These are phyloP conservation scores for Trebouxiophyceae sp. DNA, from an alignment of 163 green algal species.

Conservation along the genomic window DNA sequence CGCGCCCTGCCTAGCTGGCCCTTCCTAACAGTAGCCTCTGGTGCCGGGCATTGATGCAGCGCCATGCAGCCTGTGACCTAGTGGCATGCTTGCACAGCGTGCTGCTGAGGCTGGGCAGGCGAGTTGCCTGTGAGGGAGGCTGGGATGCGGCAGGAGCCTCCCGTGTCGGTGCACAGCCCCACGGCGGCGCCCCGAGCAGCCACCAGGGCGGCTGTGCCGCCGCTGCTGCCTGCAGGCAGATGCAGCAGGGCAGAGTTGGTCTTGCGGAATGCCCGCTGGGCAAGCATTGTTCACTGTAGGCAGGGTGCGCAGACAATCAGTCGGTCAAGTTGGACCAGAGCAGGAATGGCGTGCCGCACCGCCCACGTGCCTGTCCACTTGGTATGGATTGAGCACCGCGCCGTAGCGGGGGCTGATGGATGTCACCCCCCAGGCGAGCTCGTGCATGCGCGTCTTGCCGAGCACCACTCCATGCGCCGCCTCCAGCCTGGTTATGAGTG, in stretches of 20 bases:
- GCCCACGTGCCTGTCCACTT: slow-evolving; percentile 8
- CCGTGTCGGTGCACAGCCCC: slow-evolving; percentile 21
- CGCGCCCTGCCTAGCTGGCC: neutral
- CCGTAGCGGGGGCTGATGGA: slow-evolving; percentile 18
- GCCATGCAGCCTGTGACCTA: too few relatives aligned
- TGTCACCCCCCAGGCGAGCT: slow-evolving; percentile 14
- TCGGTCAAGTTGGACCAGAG: too few relatives aligned
- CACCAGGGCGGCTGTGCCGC: slow-evolving; percentile 12
- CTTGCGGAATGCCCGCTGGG: too few relatives aligned
- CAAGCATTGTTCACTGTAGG: too few relatives aligned
- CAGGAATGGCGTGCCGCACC: slow-evolving; percentile 7
- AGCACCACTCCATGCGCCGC: slow-evolving; percentile 17
- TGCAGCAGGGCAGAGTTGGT: too few relatives aligned
- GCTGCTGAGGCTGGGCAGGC: too few relatives aligned
- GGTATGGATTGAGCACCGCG: slow-evolving; percentile 19
- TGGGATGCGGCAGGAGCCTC: slow-evolving; percentile 15
- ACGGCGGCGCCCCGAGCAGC: slow-evolving; percentile 5
- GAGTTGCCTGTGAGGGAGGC: slow-evolving; percentile 7
- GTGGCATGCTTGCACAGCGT: too few relatives aligned
- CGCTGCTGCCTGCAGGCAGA: slow-evolving; percentile 17
- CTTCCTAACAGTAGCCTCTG: neutral
- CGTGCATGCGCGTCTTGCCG: slow-evolving; percentile 23
- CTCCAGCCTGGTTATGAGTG: slow-evolving; percentile 6
- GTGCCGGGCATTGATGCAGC: neutral
- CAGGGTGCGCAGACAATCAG: too few relatives aligned